Conservation (phyloP, 805 yeast species). For the Starmera pachycereana region DNA sequence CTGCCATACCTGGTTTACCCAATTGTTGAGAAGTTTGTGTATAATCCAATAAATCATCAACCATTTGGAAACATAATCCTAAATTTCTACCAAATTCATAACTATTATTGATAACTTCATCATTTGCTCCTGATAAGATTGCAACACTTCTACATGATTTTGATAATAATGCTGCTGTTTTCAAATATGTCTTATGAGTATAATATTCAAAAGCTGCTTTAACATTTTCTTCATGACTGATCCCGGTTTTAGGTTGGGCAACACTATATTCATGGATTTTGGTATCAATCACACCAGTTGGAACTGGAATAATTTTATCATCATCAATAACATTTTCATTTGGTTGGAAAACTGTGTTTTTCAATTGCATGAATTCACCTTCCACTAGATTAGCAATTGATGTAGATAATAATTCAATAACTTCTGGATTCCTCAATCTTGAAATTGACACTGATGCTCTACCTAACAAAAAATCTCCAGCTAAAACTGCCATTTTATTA, state of each 20-base stretch:
- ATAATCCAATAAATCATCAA: constrained; percentile 93
- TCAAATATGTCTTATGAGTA: constrained; percentile 87
- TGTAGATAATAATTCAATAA: constrained; percentile 88
- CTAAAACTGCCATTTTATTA: constrained; percentile 94
- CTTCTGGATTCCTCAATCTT: constrained; percentile 91
- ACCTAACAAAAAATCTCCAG: constrained; percentile 92
- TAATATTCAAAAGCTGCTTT: constrained; percentile 92
- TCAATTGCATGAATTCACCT: constrained; percentile 98
- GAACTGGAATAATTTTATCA: constrained; percentile 36
- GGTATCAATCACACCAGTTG: constrained; percentile 57
- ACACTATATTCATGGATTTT: constrained; percentile 26
- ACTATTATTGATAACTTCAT: constrained; percentile 67
- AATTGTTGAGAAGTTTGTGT: constrained; percentile 76
- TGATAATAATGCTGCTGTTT: constrained; percentile 90
- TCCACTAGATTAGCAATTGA: constrained; percentile 95
- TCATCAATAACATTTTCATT: constrained; percentile 36
- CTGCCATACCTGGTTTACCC: constrained; percentile 96
- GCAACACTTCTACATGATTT: constrained; percentile 92
- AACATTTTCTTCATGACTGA: constrained; percentile 58
- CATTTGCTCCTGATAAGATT: constrained; percentile 77
- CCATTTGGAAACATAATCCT: constrained; percentile 92
- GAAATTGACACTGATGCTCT: constrained; percentile 96
- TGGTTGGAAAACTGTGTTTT: constrained; percentile 71
- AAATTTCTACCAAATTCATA: constrained; percentile 88
- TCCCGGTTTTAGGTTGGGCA: constrained; percentile 12